Evolutionary conservation across 495 filamentous ascomycete species (phyloP).

Genomic region (Penicillium parvum): DNA sequence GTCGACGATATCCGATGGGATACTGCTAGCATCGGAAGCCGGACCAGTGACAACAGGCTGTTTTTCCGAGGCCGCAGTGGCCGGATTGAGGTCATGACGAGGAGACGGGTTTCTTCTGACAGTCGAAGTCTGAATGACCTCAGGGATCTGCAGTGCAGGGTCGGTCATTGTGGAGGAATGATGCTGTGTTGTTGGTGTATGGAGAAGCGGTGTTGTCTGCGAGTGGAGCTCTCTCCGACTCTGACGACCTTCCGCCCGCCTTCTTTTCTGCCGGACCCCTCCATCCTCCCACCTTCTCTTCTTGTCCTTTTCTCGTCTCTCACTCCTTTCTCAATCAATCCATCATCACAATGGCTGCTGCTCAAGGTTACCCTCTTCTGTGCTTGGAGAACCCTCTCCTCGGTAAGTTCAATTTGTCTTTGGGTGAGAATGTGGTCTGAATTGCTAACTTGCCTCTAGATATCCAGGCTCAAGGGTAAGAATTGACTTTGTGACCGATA

Average conservation of each 20-base stretch:
- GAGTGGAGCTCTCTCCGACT: slow-evolving; percentile 4
- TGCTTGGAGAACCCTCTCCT: slow-evolving; percentile 96
- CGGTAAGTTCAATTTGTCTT: slow-evolving; percentile 50
- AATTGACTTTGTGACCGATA: slow-evolving; percentile 5
- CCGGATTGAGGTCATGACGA: slow-evolving; percentile 73
- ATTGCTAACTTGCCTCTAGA: slow-evolving; percentile 48
- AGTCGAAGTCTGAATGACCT: slow-evolving; percentile 73
- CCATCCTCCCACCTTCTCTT: slow-evolving; percentile 15
- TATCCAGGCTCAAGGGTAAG: slow-evolving; percentile 81
- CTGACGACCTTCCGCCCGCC: slow-evolving; percentile 14
- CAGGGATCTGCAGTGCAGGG: slow-evolving; percentile 58
- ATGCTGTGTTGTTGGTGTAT: neutral
- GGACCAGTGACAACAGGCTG: slow-evolving; percentile 40
- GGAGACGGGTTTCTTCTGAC: slow-evolving; percentile 65
- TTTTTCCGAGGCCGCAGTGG: slow-evolving; percentile 63
- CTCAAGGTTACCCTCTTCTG: slow-evolving; percentile 75
- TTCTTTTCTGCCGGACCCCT: slow-evolving; percentile 26
- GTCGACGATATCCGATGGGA: slow-evolving; percentile 43
- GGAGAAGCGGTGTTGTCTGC: slow-evolving; percentile 2
- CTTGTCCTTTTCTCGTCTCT: slow-evolving; percentile 6
- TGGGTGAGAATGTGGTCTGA: slow-evolving; percentile 6
- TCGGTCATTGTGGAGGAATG: slow-evolving; percentile 33
- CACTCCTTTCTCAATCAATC: slow-evolving; percentile 1
- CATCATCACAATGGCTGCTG: slow-evolving; percentile 57
- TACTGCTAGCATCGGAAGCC: slow-evolving; percentile 44